These are phyloP conservation scores for Dimargaris xerosporica DNA, from an alignment of 192 early-diverging fungal genomes.

Conservation along the genomic window DNA sequence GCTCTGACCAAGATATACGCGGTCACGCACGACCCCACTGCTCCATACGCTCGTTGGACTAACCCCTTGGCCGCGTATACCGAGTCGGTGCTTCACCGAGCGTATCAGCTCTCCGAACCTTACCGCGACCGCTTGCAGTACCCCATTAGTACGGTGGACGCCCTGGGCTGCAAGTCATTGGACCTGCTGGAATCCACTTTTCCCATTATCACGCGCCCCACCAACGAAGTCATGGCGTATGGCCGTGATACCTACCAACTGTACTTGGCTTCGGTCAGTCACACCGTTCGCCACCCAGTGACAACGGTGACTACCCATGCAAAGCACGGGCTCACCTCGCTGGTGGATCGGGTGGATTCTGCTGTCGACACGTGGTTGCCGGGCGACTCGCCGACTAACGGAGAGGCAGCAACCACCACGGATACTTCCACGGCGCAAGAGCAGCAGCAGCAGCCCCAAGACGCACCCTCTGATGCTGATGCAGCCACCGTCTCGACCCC, in stretches of 20 bases:
- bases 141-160: constrained; percentile 38
- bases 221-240: constrained; percentile 37
- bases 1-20: constrained; percentile 27
- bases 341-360: constrained; percentile 41
- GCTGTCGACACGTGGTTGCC: constrained; percentile 25
- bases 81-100: neutral
- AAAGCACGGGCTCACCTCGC: constrained; percentile 32
- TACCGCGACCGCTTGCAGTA: constrained; percentile 28
- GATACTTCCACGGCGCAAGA: constrained; percentile 11
- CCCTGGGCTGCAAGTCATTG: constrained; percentile 44
- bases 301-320: constrained; percentile 40
- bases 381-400: constrained; percentile 16
- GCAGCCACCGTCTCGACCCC: constrained; percentile 20
- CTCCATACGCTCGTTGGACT: neutral
- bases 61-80: neutral
- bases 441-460: constrained; percentile 8
- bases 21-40: constrained; percentile 18
- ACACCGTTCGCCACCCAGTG: constrained; percentile 35
- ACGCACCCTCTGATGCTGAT: constrained; percentile 12
- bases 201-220: constrained; percentile 43
- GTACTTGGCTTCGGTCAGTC: constrained; percentile 23
- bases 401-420: no score
- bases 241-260: constrained; percentile 32
- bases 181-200: constrained; percentile 41
- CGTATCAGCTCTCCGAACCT: constrained; percentile 19